Percentiles rank a stretch among this genome's conserved stretches.
Conservation (phyloP, 805 yeast species). For the Metschnikowia drakensbergensis region DNA sequence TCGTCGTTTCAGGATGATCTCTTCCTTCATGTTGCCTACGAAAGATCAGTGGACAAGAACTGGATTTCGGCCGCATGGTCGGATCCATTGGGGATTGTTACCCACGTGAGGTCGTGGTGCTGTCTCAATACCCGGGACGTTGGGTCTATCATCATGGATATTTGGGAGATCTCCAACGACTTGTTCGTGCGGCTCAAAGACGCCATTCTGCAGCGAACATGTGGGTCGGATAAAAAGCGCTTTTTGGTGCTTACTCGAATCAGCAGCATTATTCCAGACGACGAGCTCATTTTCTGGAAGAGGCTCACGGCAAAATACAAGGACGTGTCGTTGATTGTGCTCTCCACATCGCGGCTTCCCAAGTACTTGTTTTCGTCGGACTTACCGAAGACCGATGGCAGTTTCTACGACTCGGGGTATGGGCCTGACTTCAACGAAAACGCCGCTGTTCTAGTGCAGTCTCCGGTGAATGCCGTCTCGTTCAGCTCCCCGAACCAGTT, state of each 20-base stretch:
- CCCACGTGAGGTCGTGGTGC: constrained; percentile 64
- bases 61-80: constrained; percentile 92
- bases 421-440: neutral
- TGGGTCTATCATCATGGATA: constrained; percentile 57
- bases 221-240: constrained; percentile 47
- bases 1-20: constrained; percentile 54
- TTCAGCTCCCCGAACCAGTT: constrained; percentile 40
- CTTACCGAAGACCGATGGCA: constrained; percentile 14
- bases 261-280: constrained; percentile 75
- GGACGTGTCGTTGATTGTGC: constrained; percentile 59
- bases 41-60: constrained; percentile 70
- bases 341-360: constrained; percentile 61
- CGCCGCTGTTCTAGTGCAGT: constrained; percentile 1
- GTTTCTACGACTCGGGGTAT: constrained; percentile 4
- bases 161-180: constrained; percentile 55
- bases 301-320: constrained; percentile 57
- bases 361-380: constrained; percentile 36
- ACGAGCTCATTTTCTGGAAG: constrained; percentile 77
- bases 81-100: constrained; percentile 70
- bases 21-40: constrained; percentile 81
- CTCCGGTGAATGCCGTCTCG: constrained; percentile 22
- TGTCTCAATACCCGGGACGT: constrained; percentile 27
- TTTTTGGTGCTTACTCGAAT: constrained; percentile 66
- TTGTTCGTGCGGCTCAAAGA: constrained; percentile 38
- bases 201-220: constrained; percentile 28